These are phyloP conservation scores for Tuber aestivum DNA, from an alignment of 495 filamentous ascomycete species.

Conservation along the genomic window DNA sequence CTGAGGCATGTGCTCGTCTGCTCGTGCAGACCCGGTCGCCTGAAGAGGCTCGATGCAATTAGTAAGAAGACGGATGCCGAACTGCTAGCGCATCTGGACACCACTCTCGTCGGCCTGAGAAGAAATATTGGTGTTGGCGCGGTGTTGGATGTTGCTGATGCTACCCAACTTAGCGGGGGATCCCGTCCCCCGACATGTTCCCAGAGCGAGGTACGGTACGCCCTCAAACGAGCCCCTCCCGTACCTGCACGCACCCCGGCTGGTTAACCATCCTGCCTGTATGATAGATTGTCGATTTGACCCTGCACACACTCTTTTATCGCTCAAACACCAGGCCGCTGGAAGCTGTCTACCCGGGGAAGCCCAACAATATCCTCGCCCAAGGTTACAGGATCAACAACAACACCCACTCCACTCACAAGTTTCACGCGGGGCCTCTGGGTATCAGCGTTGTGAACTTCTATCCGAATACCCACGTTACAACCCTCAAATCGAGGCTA, in stretches of 20 bases:
- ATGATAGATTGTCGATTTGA: constrained; percentile 73
- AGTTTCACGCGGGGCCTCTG: constrained; percentile 42
- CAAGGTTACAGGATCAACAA: constrained; percentile 38
- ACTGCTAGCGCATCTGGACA: constrained; percentile 31
- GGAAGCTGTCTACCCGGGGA: constrained; percentile 39
- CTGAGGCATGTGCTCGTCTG: constrained; percentile 53
- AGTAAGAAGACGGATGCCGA: constrained; percentile 22
- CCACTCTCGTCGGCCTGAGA: constrained; percentile 32
- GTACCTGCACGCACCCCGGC: neutral
- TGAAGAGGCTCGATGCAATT: constrained; percentile 45
- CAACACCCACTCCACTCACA: constrained; percentile 5
- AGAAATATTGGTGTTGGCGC: constrained; percentile 45
- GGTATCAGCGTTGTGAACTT: constrained; percentile 49
- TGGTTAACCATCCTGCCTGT: constrained; percentile 16
- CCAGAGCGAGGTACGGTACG: constrained; percentile 29
- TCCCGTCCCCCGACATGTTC: constrained; percentile 15
- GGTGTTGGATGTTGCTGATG: constrained; percentile 48
- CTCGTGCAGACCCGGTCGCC: constrained; percentile 51
- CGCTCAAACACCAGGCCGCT: constrained; percentile 42
- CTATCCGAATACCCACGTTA: constrained; percentile 64
- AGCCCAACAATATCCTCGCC: constrained; percentile 38
- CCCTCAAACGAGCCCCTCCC: neutral
- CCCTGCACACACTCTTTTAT: constrained; percentile 68
- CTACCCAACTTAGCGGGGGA: constrained; percentile 28
- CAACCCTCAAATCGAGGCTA: constrained; percentile 58